Evolutionary conservation across 192 early-diverging fungal species (phyloP), one percentile per base, ranked within the genome.

Genomic region (Linnemannia elongata): DNA sequence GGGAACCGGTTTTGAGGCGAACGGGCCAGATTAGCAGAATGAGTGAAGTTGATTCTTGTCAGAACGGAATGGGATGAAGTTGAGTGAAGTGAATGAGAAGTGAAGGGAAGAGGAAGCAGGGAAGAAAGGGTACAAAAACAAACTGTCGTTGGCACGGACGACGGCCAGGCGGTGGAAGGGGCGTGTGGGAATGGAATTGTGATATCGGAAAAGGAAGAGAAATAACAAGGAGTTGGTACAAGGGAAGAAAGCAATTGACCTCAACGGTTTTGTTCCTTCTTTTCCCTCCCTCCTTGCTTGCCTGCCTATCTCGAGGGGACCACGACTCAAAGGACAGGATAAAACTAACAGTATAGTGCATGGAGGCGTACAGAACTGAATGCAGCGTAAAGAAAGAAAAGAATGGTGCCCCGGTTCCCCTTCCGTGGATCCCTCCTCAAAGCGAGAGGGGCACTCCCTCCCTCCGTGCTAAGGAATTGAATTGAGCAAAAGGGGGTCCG

Each of bases 61-160:
- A 73, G 66, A 18, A 82, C n/a, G 69, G 80, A 39, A 76, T 82
- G 49, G 41, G 66, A 68, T 35, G 49, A 20, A 49, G 15, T 30
- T 55, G 49, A 66, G 3, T 39, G 38, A 39, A 39, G 38, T 39
- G 1, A 39, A 39, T 39, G 33, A 27, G 44, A 52, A 39, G 44
- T 5, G 24, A 69, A 36, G 27, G 7, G 36, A 42, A 60, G 36
- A 24, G 42, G 6, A 70, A 20, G 42, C 3, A 33, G 69, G 41
- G 9, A 60, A 20, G 70, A 24, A 22, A 41, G 47, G 30, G 27
- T 38, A n/a, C n/a, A 68, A 69, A 36, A 69, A 41, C 8, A 45
- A 30, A 47, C 41, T n/a, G 35, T 33, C 15, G 35, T 44, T 22
- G 24, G 42, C 17, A 36, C 20, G 24, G 18, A 33, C 70, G 27